Conservation (phyloP, 306 rosid species). For the Gillenia trifoliata region DNA sequence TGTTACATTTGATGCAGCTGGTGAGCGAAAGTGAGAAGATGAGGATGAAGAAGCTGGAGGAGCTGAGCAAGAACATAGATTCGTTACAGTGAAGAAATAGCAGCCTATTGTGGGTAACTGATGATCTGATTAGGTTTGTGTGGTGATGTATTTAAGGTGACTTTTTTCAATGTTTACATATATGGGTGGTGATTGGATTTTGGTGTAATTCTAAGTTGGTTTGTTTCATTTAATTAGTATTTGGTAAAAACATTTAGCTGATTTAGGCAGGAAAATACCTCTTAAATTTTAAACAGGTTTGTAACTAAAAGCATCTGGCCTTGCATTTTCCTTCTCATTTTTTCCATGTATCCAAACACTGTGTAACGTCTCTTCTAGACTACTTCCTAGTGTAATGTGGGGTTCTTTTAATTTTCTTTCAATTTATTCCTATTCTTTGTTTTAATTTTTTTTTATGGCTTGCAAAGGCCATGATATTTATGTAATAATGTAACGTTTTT, state of each 20-base stretch:
- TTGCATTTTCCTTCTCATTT: conserved; percentile 35
- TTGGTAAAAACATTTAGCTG: conserved; percentile 39
- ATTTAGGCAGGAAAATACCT: conserved; percentile 63
- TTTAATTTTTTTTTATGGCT: background rate
- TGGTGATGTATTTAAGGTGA: conserved; percentile 63
- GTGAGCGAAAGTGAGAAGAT: conserved; percentile 73
- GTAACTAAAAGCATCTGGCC: conserved; percentile 54
- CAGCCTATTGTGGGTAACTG: conserved; percentile 14
- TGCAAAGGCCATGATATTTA: background rate
- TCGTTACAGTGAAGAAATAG: conserved; percentile 38
- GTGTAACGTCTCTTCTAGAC: conserved; percentile 21
- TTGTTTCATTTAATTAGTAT: conserved; percentile 53
- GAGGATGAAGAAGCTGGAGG: conserved; percentile 99
- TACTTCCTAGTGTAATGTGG: conserved; percentile 36
- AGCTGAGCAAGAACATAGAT: conserved; percentile 85
- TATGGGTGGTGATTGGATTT: conserved; percentile 62
- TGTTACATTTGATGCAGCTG: conserved; percentile 25
- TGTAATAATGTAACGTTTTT: background rate
- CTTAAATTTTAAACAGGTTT: conserved; percentile 48
- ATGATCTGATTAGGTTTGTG: conserved; percentile 76
- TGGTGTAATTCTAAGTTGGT: conserved; percentile 52
- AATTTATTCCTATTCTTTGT: conserved; percentile 14
- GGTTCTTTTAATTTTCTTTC: conserved; percentile 9
- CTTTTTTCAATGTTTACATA: conserved; percentile 46
- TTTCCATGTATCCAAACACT: conserved; percentile 22